Conservation (phyloP, 176 grass and related monocot genomes). For the Rhynchospora breviuscula region DNA sequence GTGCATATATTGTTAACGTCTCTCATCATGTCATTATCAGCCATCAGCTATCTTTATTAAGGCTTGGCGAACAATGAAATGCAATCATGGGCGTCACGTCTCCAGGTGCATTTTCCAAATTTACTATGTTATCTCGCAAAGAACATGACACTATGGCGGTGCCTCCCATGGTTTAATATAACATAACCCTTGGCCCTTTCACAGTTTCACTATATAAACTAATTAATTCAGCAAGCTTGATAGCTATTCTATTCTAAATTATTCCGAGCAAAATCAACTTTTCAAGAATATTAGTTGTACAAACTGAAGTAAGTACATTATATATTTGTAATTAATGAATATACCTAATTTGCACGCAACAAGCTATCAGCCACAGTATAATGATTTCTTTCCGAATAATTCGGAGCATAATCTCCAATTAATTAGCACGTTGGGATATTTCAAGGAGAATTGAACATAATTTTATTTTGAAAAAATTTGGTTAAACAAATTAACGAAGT, state of each 20-base stretch:
- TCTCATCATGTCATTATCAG: not conserved
- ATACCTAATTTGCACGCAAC: not conserved
- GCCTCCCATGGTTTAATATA: not conserved
- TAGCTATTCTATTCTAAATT: not conserved
- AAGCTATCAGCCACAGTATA: slow-evolving; percentile 11
- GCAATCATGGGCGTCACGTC: slow-evolving; percentile 1
- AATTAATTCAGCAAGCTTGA: not conserved
- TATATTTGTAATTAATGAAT: no score
- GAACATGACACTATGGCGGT: not conserved
- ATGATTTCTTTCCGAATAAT: not conserved
- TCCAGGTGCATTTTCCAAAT: not conserved
- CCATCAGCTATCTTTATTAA: not conserved
- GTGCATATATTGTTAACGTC: no score
- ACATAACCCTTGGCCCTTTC: not conserved
- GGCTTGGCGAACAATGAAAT: not conserved
- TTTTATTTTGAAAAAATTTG: not conserved
- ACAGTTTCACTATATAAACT: not conserved
- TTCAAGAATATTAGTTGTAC: not conserved
- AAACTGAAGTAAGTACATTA: not conserved
- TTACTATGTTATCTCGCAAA: not conserved
- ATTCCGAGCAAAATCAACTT: slow-evolving; percentile 1
- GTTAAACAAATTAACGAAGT: not conserved
- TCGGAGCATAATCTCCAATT: not conserved
- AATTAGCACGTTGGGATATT: not conserved
- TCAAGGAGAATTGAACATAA: not conserved